Evolutionary conservation across 1,284 basidiomycete genomes (phyloP), one percentile per base, ranked within the genome.

Genomic region (Paramarasmius palmivorus): DNA sequence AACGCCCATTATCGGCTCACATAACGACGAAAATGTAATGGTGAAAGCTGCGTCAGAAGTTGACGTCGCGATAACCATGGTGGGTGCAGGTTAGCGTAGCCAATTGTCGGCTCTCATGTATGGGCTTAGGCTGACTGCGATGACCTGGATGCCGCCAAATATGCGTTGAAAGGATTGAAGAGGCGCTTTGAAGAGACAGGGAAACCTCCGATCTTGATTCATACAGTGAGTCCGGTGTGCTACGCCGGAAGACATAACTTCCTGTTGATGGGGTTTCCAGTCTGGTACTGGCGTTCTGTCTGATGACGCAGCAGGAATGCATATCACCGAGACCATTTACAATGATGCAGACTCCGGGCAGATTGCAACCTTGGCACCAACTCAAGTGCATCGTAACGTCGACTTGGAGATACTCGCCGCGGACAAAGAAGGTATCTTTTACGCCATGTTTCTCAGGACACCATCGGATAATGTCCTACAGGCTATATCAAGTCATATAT

Each of bases 211-310:
- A 71, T 75, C 41, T 67, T 79, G 34, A 81, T 83, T 39, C 77
- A 82, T 60, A 81, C 78, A 1, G 80, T 81, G 55, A 50, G 75
- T 19, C 19, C 19, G n/a, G n/a, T n/a, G n/a, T n/a, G n/a, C n/a
- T n/a, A n/a, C n/a, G n/a, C n/a, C n/a, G n/a, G n/a, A n/a, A n/a
- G n/a, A n/a, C n/a, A n/a, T n/a, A n/a, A n/a, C n/a, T n/a, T n/a
- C n/a, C n/a, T n/a, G n/a, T n/a, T n/a, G n/a, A n/a, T n/a, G n/a
- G n/a, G n/a, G n/a, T n/a, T n/a, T n/a, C n/a, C n/a, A 59, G 52
- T 60, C 55, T 34, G 53, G 48, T 34, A 62, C 60, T 60, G 74
- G 50, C 9, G 41, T 72, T 19, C 50, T 74, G 7, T 49, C 57
- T 1, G 74, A 76, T 52, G 54, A 70, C 20, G 71, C 73, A 4